Base-by-base conservation (phyloP, 768 basidiomycete genomes). In the Pleurotus eryngii region DNA sequence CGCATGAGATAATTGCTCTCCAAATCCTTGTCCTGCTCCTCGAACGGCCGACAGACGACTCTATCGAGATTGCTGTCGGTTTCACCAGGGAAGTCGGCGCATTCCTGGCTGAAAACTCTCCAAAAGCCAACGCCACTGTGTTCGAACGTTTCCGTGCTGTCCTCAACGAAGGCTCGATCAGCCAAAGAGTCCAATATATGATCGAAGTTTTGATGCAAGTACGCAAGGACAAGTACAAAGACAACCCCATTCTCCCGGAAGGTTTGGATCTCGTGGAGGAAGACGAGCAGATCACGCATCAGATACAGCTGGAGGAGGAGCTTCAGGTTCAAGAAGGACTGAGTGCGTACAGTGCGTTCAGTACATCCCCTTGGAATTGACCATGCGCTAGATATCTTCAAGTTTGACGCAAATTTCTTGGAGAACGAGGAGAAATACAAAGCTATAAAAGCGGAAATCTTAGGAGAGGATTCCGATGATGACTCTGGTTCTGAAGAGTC, bases 141-240 rank as follows among this genome's bases (percentile, higher is more conserved):
- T 98, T 87, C 68, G 97, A 98, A 70, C 90, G 95, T 20, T 98
- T 98, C 84, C 89, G 97, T 46, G 92, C 93, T 0, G 94, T 98
- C 7, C 77, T 99, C 35, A 97, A 98, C 71, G 97, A 98, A 70
- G 94, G 94, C 22, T 77, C 81, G 45, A 96, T 99, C 71, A 95
- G 92, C 66, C 95, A 98, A 64, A 86, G 97, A 63, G 92, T 96
- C 26, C 97, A 98, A 68, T 99, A 98, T 74, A 98, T 98, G 97
- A 93, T 99, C 63, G 97, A 98, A 74, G 97, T 98, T 3, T 80
- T 98, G 47, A 98, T 99, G 92, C 97, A 98, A 73, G 92, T 97
- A 6, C 81, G 97, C 63, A 98, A 97, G 77, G 97, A 99, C 78
- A 95, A 94, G 73, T 98, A 92, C 80, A 98, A 98, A 80, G 97